A percentile compares a stretch with the other conserved stretches of the same genome.
These are phyloP conservation scores for Luffa acutangula DNA, from an alignment of 306 rosid species.

Conservation along the genomic window DNA sequence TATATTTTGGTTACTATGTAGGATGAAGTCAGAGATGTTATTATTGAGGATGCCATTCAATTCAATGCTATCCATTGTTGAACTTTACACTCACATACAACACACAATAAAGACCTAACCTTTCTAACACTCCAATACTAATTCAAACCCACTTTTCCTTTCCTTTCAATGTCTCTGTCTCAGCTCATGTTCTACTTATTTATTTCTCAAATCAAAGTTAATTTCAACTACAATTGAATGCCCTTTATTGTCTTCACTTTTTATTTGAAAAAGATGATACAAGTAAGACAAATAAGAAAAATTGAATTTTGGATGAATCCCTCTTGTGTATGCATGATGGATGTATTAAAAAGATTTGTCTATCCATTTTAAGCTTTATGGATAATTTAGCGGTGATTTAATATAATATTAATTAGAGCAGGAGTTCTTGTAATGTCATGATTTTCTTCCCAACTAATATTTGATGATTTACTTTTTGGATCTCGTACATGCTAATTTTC, in stretches of 20 bases:
- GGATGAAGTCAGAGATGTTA: background rate
- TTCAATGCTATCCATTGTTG: background rate
- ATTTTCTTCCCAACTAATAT: no score
- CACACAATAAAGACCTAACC: background rate
- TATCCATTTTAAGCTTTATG: no score
- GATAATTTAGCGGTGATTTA: no score
- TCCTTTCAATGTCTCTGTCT: background rate
- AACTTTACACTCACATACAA: background rate
- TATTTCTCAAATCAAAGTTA: background rate
- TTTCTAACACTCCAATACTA: background rate
- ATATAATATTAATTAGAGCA: no score
- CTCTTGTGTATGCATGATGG: no score
- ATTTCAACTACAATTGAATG: slow-evolving; percentile 4
- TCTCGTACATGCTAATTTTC: background rate
- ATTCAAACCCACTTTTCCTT: background rate
- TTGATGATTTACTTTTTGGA: no score
- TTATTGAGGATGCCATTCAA: background rate
- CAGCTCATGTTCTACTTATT: background rate
- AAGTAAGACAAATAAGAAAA: background rate
- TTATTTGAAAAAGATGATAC: background rate
- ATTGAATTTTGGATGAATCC: background rate
- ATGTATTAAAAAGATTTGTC: no score
- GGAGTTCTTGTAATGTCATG: no score
- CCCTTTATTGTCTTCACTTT: background rate
- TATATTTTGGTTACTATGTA: background rate